Conservation (phyloP, 2,329 filamentous ascomycete genomes). For the Aspergillus sp. region DNA sequence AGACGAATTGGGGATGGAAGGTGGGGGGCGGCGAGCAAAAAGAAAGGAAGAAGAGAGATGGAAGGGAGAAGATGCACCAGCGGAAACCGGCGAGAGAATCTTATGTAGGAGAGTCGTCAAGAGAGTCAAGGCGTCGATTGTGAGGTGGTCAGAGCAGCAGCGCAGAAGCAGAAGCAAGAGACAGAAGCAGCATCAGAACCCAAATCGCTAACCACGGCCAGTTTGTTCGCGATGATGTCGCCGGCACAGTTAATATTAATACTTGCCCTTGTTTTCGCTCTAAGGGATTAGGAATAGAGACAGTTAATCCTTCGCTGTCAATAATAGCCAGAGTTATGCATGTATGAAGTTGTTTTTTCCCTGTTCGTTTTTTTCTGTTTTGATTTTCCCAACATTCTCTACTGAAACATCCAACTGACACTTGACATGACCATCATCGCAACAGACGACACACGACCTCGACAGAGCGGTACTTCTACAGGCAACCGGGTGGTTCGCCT, state of each 20-base stretch:
- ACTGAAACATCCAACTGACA: conserved; percentile 9
- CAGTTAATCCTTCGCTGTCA: conserved; percentile 12
- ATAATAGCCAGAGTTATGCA: conserved; percentile 15
- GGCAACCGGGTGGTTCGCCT: conserved; percentile 28
- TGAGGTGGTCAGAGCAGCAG: conserved; percentile 14
- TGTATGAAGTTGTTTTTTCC: conserved; percentile 7
- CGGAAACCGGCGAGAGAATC: background rate
- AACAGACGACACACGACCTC: background rate
- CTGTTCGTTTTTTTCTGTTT: conserved; percentile 2
- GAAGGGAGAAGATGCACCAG: conserved; percentile 1
- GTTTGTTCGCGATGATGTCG: conserved; percentile 12
- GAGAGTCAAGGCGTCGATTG: conserved; percentile 10
- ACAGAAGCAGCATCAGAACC: background rate
- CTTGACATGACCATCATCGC: background rate
- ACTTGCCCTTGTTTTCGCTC: background rate
- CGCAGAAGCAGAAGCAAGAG: conserved; percentile 1
- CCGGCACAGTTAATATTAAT: conserved; percentile 11
- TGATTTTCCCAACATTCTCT: conserved; percentile 1
- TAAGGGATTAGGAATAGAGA: conserved; percentile 1
- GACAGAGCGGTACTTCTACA: conserved; percentile 11
- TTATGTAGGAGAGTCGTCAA: conserved; percentile 9
- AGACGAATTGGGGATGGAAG: conserved; percentile 7
- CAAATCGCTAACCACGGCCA: background rate
- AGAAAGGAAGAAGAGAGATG: background rate
- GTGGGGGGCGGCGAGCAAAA: conserved; percentile 1